Evolutionary conservation across 352 stramenopile genomes (phyloP).

Genomic region (Phytophthora sojae): DNA sequence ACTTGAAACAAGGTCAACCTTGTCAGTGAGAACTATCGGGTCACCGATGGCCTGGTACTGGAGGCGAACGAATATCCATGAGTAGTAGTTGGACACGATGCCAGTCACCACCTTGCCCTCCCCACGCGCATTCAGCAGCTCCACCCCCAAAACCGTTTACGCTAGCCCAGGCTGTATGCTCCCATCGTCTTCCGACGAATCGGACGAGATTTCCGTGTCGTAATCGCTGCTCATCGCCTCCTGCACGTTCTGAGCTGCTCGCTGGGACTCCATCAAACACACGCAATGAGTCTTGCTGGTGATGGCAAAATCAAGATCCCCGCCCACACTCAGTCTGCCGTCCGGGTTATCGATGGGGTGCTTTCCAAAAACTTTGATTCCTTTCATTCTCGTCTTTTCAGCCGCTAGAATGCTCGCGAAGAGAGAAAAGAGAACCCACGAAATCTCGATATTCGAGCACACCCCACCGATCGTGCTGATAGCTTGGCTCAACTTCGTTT

Average conservation of each 20-base stretch:
- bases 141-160: too few relatives aligned
- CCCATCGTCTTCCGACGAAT: too few relatives aligned
- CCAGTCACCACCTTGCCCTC: too few relatives aligned
- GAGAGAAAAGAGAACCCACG: background rate
- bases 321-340: background rate
- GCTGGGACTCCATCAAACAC: background rate
- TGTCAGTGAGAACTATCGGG: too few relatives aligned
- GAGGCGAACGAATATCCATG: too few relatives aligned
- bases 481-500: background rate
- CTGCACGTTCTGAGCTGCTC: background rate
- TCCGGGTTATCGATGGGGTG: background rate
- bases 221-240: background rate
- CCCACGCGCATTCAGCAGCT: too few relatives aligned
- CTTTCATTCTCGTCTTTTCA: background rate
- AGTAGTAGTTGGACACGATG: too few relatives aligned
- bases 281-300: background rate
- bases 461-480: background rate
- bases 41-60: too few relatives aligned
- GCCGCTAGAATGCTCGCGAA: background rate
- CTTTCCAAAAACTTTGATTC: background rate
- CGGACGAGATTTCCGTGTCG: too few relatives aligned
- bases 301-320: background rate
- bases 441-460: background rate
- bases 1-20: too few relatives aligned
- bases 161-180: too few relatives aligned